Base-by-base conservation (phyloP, 2,329 filamentous ascomycete species). In the Drechslerella dactyloides region DNA sequence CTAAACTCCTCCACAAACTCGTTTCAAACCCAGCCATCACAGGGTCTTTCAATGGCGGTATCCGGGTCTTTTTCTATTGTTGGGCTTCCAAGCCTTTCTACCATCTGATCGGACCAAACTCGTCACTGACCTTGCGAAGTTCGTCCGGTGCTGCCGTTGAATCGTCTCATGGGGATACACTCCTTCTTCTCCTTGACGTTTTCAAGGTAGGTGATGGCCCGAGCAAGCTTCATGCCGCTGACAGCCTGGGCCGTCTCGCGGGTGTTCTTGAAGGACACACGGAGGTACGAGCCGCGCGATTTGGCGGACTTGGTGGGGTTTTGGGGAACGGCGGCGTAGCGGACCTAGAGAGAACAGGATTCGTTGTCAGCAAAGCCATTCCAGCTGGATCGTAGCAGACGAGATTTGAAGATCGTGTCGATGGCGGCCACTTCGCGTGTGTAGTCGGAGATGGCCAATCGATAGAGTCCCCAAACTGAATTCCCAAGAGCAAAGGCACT, bases 241-340 rank as follows among this genome's bases (percentile, higher is more conserved):
- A 99, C 96, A 80, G 93, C 93, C 87, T 97, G 94, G 77, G 96
- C 94, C 78, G 93, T 97, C 87, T 99, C 96, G 81, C 94, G 92
- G 82, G 94, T 99, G 89, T 99, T 99, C 90, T 99, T 99, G 91
- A 97, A 99, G 79, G 91, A 96, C 79, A 97, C 93, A 82, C 94
- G 92, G 80, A 99, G 90, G 87, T 97, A 99, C 82, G 93, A 92
- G 84, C 96, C 94, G 84, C 94, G 93, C 82, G 93, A 90, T 86
- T 93, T 91, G 84, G 94, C 94, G 85, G 91, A 96, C 88, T 96
- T 97, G 79, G 89, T 86, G 83, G 88, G 84, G 80, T 89, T 85
- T 82, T 96, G 93, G 82, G 92, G 87, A 81, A 89, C 90, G 82
- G 90, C 90, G 84, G 91, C 91, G 92, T 97, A 97, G 84, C 93